phyloP scores from a whole-genome alignment of 306 rosid genomes.

The Crataegus laevigata region DNA sequence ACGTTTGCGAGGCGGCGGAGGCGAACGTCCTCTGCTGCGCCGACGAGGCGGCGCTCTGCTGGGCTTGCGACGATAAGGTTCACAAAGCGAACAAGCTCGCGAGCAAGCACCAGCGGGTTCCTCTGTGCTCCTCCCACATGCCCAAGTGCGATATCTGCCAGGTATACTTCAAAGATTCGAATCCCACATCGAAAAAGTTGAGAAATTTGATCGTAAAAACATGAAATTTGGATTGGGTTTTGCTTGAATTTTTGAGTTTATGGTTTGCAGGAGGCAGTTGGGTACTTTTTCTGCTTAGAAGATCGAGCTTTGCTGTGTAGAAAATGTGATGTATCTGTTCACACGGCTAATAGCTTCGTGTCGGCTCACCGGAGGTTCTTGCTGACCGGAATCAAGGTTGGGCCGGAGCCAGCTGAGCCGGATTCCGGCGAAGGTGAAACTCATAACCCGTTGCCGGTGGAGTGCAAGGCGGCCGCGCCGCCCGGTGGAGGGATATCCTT shows the following conservation, averaged over 20 bases:
- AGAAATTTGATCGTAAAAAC: slow-evolving; percentile 5
- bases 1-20: slow-evolving; percentile 85
- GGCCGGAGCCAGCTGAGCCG: slow-evolving; percentile 42
- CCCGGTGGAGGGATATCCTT: slow-evolving; percentile 24
- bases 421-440: slow-evolving; percentile 18
- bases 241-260: neutral
- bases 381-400: slow-evolving; percentile 67
- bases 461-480: slow-evolving; percentile 28
- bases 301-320: slow-evolving; percentile 85
- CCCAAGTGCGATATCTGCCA: slow-evolving; percentile 95
- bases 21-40: slow-evolving; percentile 93
- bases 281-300: slow-evolving; percentile 85
- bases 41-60: slow-evolving; percentile 91
- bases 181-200: neutral
- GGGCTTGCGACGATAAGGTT: slow-evolving; percentile 84
- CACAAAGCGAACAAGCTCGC: slow-evolving; percentile 97
- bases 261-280: slow-evolving; percentile 56
- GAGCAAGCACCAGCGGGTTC: slow-evolving; percentile 82
- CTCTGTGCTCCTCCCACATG: slow-evolving; percentile 61
- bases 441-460: slow-evolving; percentile 33
- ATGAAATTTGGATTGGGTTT: neutral
- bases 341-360: slow-evolving; percentile 46
- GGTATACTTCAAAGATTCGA: slow-evolving; percentile 22
- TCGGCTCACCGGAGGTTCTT: slow-evolving; percentile 61
- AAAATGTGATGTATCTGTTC: slow-evolving; percentile 72